These are phyloP conservation scores for Mycosarcoma maydis DNA, from an alignment of 1,284 basidiomycete genomes.

Conservation along the genomic window DNA sequence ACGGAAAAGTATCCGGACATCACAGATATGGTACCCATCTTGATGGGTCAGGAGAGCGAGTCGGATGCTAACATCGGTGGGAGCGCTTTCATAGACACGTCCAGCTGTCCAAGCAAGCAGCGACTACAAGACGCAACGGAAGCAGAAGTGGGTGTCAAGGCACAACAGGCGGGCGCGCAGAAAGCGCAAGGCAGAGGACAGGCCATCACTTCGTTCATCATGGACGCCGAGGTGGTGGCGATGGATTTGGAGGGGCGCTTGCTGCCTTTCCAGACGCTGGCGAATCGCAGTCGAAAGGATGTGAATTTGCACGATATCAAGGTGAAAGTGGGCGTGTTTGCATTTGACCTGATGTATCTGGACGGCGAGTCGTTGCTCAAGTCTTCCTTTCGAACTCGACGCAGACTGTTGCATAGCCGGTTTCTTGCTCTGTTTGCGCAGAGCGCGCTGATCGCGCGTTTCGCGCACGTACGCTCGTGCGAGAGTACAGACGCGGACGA, in stretches of 20 bases:
- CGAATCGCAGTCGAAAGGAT: constrained; percentile 59
- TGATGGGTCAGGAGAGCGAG: constrained; percentile 47
- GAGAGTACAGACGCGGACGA: constrained; percentile 76
- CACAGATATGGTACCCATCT: constrained; percentile 69
- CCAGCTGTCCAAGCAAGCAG: background rate
- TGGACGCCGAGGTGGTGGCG: constrained; percentile 78
- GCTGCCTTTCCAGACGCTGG: constrained; percentile 61
- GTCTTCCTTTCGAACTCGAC: constrained; percentile 78
- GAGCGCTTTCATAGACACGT: constrained; percentile 5
- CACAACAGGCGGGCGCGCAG: background rate
- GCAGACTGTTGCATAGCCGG: constrained; percentile 74
- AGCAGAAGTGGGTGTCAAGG: background rate
- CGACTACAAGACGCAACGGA: background rate
- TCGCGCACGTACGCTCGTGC: constrained; percentile 80
- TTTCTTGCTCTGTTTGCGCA: constrained; percentile 66
- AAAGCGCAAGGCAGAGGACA: background rate
- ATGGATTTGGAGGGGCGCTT: constrained; percentile 54
- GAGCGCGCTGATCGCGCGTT: constrained; percentile 73
- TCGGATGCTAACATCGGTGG: constrained; percentile 13
- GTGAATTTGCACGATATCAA: constrained; percentile 61
- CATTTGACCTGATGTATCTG: constrained; percentile 62
- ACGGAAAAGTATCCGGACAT: constrained; percentile 90
- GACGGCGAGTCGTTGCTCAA: constrained; percentile 75
- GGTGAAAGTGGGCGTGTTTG: constrained; percentile 63
- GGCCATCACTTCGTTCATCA: constrained; percentile 75